These are phyloP conservation scores for Cryptococcus neoformans DNA, from an alignment of 1,284 basidiomycete species.

Conservation along the genomic window DNA sequence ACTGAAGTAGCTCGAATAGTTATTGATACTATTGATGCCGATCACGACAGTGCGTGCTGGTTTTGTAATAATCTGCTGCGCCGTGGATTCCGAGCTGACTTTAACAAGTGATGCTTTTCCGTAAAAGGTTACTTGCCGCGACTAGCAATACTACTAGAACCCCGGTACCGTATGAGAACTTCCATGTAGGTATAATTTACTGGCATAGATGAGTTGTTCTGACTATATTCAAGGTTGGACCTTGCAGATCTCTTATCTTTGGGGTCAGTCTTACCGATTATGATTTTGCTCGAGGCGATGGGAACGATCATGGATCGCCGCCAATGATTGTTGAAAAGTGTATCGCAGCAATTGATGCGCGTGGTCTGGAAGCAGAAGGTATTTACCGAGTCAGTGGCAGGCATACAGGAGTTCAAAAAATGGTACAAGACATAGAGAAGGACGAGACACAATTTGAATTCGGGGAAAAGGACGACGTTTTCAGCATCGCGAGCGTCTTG, in stretches of 20 bases:
- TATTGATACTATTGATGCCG: constrained; percentile 65
- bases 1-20: constrained; percentile 49
- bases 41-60: constrained; percentile 61
- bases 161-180: constrained; percentile 46
- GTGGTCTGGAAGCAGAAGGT: constrained; percentile 75
- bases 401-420: constrained; percentile 78
- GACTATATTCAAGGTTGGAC: constrained; percentile 64
- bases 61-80: background rate
- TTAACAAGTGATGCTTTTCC: constrained; percentile 28
- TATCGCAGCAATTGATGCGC: constrained; percentile 75
- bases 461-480: constrained; percentile 73
- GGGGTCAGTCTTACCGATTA: constrained; percentile 91
- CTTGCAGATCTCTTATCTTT: constrained; percentile 77
- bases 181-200: constrained; percentile 47
- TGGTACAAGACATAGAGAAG: constrained; percentile 84
- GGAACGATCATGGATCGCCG: constrained; percentile 59
- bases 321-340: constrained; percentile 84
- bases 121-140: constrained; percentile 7
- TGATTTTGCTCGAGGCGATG: constrained; percentile 71
- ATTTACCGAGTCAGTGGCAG: constrained; percentile 62
- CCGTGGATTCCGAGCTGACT: background rate
- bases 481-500: constrained; percentile 82
- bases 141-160: constrained; percentile 18
- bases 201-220: constrained; percentile 42
- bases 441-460: constrained; percentile 85